Evolutionary conservation across 805 yeast genomes (phyloP).

Genomic region (Saturnispora besseyi): DNA sequence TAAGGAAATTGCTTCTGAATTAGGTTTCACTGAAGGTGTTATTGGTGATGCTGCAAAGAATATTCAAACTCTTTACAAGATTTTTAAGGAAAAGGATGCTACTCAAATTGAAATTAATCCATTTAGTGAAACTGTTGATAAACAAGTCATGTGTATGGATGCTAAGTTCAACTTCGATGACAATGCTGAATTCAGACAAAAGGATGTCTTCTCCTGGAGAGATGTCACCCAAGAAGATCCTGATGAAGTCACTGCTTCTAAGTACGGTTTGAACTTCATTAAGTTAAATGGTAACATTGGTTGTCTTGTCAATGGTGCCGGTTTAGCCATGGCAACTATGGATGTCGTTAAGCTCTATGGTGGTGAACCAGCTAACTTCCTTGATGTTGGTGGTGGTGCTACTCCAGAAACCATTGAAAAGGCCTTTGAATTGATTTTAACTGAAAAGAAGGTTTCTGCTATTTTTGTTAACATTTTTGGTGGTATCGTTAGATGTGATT

Average conservation of each 20-base stretch:
- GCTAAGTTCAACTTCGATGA: constrained; percentile 98
- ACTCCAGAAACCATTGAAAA: constrained; percentile 96
- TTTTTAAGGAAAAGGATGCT: constrained; percentile 86
- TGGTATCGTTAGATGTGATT: constrained; percentile 99
- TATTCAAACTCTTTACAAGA: constrained; percentile 78
- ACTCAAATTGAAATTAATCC: constrained; percentile 99
- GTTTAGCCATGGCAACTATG: constrained; percentile 99
- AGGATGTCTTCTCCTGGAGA: constrained; percentile 94
- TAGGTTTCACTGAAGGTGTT: constrained; percentile 76
- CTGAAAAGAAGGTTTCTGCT: constrained; percentile 84
- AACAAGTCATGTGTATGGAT: constrained; percentile 94
- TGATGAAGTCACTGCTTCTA: constrained; percentile 87
- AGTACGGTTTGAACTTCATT: constrained; percentile 89
- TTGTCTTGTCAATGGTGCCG: constrained; percentile 98
- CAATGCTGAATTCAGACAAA: constrained; percentile 90
- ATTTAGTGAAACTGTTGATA: constrained; percentile 83
- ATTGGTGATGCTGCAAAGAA: constrained; percentile 81
- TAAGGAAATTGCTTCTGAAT: constrained; percentile 59
- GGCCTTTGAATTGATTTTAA: constrained; percentile 88
- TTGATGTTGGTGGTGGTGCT: constrained; percentile 99
- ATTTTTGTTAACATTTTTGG: constrained; percentile 98
- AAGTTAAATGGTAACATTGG: constrained; percentile 98
- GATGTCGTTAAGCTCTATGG: constrained; percentile 97
- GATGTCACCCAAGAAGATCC: constrained; percentile 97
- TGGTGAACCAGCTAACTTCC: constrained; percentile 98